Percentiles rank a stretch among this genome's conserved stretches.
These are phyloP conservation scores for Plantago lanceolata DNA, from an alignment of 305 asterid genomes.

Conservation along the genomic window DNA sequence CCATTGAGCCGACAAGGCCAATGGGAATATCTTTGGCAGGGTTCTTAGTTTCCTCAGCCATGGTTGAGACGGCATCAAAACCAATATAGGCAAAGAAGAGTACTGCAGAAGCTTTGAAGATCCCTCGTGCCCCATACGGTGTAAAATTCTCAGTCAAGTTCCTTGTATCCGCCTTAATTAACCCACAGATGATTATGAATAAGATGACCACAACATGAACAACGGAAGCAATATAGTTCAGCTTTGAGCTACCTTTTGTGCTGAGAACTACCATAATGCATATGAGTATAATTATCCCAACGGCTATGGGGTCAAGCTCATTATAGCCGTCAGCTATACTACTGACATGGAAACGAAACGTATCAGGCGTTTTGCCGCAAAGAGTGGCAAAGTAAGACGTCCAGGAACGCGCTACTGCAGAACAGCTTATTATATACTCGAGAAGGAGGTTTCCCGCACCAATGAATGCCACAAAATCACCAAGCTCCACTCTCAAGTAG, in stretches of 20 bases:
- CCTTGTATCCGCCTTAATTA: slow-evolving; percentile 48
- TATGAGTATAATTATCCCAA: slow-evolving; percentile 41
- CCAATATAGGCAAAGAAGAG: slow-evolving; percentile 83
- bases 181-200: slow-evolving; percentile 61
- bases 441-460: slow-evolving; percentile 89
- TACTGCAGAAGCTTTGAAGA: slow-evolving; percentile 70
- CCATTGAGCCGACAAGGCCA: slow-evolving; percentile 86
- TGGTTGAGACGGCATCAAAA: slow-evolving; percentile 79
- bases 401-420: slow-evolving; percentile 93
- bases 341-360: slow-evolving; percentile 48
- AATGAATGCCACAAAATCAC: slow-evolving; percentile 74
- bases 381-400: slow-evolving; percentile 82
- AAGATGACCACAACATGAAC: slow-evolving; percentile 52
- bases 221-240: slow-evolving; percentile 68
- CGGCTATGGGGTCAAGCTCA: slow-evolving; percentile 75
- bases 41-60: slow-evolving; percentile 87
- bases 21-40: slow-evolving; percentile 74
- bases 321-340: slow-evolving; percentile 43
- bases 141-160: slow-evolving; percentile 50
- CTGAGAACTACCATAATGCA: slow-evolving; percentile 55
- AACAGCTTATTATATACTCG: slow-evolving; percentile 68
- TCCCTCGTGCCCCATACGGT: slow-evolving; percentile 52
- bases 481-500: slow-evolving; percentile 75
- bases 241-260: slow-evolving; percentile 71
- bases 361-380: slow-evolving; percentile 42